Evolutionary conservation across 2,329 filamentous ascomycete genomes (phyloP).

Genomic region (Paracamarosporium sp.): DNA sequence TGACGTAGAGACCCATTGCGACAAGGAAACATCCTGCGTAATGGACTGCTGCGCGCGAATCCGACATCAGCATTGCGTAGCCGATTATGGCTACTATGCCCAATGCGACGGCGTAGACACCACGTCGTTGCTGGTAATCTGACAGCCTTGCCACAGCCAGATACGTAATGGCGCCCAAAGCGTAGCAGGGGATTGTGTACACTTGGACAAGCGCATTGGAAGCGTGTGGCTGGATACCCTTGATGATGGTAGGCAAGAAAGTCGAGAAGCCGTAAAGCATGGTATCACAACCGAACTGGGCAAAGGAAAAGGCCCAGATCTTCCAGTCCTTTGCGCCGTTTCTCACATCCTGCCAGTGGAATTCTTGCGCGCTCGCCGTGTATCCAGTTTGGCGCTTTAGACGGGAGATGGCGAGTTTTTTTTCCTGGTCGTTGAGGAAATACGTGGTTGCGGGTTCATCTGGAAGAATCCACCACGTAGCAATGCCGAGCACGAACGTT

Average conservation of each 20-base stretch:
- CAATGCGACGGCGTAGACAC: conserved; percentile 68
- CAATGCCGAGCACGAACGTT: conserved; percentile 60
- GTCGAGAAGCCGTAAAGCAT: conserved; percentile 82
- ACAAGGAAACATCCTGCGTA: conserved; percentile 82
- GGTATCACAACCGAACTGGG: conserved; percentile 75
- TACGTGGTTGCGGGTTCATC: conserved; percentile 70
- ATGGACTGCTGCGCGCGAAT: conserved; percentile 66
- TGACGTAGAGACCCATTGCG: conserved; percentile 73
- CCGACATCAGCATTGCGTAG: conserved; percentile 71
- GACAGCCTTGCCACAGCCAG: conserved; percentile 70
- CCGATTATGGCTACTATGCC: conserved; percentile 69
- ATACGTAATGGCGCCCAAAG: conserved; percentile 73
- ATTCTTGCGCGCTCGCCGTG: conserved; percentile 57
- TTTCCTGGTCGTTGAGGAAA: conserved; percentile 67
- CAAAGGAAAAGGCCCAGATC: conserved; percentile 72
- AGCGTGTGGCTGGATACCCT: conserved; percentile 68
- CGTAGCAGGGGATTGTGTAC: conserved; percentile 80
- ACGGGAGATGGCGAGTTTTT: conserved; percentile 60
- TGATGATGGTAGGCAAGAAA: conserved; percentile 80
- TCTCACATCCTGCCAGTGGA: conserved; percentile 68
- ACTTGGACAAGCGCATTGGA: conserved; percentile 72
- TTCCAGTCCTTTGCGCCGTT: conserved; percentile 78
- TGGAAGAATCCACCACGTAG: conserved; percentile 66
- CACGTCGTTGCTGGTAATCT: conserved; percentile 71
- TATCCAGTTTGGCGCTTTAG: conserved; percentile 59